Evolutionary conservation across 1,284 basidiomycete species (phyloP).

Genomic region (Xerocomus minutiporus): DNA sequence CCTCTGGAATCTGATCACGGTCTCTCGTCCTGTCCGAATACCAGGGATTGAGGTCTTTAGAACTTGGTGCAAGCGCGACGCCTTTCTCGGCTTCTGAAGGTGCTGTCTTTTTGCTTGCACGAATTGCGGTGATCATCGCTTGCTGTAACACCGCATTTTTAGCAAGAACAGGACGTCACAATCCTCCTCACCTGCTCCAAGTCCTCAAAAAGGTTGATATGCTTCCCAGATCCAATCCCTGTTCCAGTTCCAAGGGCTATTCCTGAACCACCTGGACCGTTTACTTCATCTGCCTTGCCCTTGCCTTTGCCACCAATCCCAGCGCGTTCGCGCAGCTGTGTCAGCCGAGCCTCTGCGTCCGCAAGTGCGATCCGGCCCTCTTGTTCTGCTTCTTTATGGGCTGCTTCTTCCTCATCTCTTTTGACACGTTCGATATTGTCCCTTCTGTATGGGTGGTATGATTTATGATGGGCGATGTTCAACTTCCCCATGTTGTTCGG

Average conservation of each 20-base stretch:
- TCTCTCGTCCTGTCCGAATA: slow-evolving; percentile 47
- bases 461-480: slow-evolving; percentile 87
- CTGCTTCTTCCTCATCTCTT: slow-evolving; percentile 77
- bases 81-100: slow-evolving; percentile 62
- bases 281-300: slow-evolving; percentile 36
- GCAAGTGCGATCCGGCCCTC: slow-evolving; percentile 70
- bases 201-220: slow-evolving; percentile 79
- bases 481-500: slow-evolving; percentile 62
- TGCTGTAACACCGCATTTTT: slow-evolving; percentile 29
- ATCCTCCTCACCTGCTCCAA: slow-evolving; percentile 51
- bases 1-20: slow-evolving; percentile 30
- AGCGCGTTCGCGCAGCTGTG: slow-evolving; percentile 57
- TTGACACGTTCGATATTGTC: slow-evolving; percentile 81
- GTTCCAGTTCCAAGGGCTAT: slow-evolving; percentile 28
- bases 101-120: slow-evolving; percentile 44
- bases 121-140: slow-evolving; percentile 42
- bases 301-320: slow-evolving; percentile 42
- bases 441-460: slow-evolving; percentile 79
- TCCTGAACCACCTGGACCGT: slow-evolving; percentile 13
- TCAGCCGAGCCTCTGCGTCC: slow-evolving; percentile 76
- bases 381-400: slow-evolving; percentile 55
- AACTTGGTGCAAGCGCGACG: slow-evolving; percentile 63
- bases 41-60: slow-evolving; percentile 75
- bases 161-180: background rate
- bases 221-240: slow-evolving; percentile 28